Evolutionary conservation across 129 eudicot genomes (phyloP).

Genomic region (Flaveria trinervia): DNA sequence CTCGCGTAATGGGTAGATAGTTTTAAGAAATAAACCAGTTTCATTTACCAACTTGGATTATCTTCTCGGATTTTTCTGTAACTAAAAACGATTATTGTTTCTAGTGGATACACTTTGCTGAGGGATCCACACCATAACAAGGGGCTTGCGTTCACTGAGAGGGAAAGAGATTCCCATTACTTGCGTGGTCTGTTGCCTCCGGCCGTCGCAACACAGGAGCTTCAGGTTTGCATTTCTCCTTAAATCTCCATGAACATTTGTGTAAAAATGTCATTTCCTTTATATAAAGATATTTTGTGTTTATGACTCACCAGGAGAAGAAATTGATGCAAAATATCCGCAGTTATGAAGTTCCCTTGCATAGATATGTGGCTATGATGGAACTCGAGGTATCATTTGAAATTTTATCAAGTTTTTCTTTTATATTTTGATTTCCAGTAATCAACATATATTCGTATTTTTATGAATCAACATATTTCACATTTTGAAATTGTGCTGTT

Average conservation of each 20-base stretch:
- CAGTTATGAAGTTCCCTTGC: slow-evolving; percentile 78
- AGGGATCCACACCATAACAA: slow-evolving; percentile 94
- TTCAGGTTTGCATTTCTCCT: slow-evolving; percentile 54
- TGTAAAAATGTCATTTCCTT: neutral
- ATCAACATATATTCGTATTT: neutral
- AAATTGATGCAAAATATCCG: slow-evolving; percentile 77
- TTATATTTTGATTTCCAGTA: neutral
- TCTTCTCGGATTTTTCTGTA: neutral
- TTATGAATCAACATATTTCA: no score
- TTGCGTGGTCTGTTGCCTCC: slow-evolving; percentile 91
- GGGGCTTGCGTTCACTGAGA: slow-evolving; percentile 88
- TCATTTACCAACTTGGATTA: neutral
- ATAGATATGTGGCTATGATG: slow-evolving; percentile 88
- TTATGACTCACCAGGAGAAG: slow-evolving; percentile 61
- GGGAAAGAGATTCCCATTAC: slow-evolving; percentile 89
- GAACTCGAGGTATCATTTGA: slow-evolving; percentile 76
- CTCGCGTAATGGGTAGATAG: no score
- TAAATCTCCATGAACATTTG: neutral
- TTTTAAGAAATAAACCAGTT: no score
- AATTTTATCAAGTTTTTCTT: neutral
- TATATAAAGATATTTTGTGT: neutral
- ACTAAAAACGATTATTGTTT: slow-evolving; percentile 18
- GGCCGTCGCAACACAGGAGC: slow-evolving; percentile 54
- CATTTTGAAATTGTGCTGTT: no score
- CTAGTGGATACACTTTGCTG: slow-evolving; percentile 79